Evolutionary conservation across 495 filamentous ascomycete species (phyloP).

Genomic region (Amphirosellinia nigrospora): DNA sequence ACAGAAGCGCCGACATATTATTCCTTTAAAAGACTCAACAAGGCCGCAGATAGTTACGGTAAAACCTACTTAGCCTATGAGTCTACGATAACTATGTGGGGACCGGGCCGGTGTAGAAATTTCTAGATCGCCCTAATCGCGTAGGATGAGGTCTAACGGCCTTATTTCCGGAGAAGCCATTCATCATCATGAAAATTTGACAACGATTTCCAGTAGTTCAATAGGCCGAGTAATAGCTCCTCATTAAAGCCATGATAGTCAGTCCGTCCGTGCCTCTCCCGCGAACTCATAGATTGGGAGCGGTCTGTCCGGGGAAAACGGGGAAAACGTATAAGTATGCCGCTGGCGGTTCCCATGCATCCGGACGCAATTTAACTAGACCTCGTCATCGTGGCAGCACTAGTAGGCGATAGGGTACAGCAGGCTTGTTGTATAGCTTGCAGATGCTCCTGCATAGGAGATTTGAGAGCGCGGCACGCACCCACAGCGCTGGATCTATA

Average conservation of each 20-base stretch:
- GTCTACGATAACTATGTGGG: constrained; percentile 1
- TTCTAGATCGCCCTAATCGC: not conserved
- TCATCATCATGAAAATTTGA: not conserved
- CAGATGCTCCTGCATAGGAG: not conserved
- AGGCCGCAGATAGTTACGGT: not conserved
- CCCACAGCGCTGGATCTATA: not conserved
- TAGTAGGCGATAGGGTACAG: not conserved
- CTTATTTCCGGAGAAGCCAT: not conserved
- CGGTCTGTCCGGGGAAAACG: not conserved
- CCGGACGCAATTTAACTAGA: not conserved
- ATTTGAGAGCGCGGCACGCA: not conserved
- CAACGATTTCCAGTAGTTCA: not conserved
- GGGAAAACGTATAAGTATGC: too few species aligned
- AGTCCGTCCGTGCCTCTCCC: not conserved
- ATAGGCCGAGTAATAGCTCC: not conserved
- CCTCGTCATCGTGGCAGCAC: not conserved
- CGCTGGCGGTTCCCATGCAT: not conserved
- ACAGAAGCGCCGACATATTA: not conserved
- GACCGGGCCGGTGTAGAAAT: not conserved
- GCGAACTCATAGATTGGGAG: not conserved
- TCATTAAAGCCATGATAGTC: not conserved
- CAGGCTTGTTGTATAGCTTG: not conserved
- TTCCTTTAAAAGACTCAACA: not conserved
- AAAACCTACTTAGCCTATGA: not conserved
- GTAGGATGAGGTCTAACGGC: not conserved